Conservation (phyloP, 257 asterid species). For the Cinchona pubescens region DNA sequence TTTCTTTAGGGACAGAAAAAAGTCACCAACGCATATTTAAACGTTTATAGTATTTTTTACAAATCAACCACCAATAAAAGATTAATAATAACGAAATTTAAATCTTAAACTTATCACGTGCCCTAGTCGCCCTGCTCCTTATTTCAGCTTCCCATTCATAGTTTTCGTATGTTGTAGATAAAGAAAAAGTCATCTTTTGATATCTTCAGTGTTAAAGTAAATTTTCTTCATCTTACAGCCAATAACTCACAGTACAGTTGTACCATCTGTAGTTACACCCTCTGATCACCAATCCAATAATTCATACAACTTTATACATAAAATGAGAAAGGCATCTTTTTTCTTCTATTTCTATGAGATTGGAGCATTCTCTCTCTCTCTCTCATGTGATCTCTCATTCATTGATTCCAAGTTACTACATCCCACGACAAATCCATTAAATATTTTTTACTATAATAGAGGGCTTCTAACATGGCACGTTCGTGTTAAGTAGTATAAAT, state of each 20-base stretch:
- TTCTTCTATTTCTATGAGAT: background rate
- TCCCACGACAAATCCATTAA: slow-evolving; percentile 15
- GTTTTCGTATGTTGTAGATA: background rate
- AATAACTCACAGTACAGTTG: background rate
- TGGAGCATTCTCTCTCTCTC: slow-evolving; percentile 6
- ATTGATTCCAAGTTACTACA: slow-evolving; percentile 5
- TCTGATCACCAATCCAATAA: slow-evolving; percentile 28
- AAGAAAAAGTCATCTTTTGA: background rate
- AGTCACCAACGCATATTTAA: no score
- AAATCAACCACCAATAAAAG: no score
- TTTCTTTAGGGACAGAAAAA: no score
- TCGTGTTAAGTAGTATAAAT: slow-evolving; percentile 8
- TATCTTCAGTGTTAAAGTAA: background rate
- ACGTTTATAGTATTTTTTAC: no score
- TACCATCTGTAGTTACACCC: background rate
- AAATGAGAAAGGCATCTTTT: slow-evolving; percentile 7
- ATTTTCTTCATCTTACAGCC: slow-evolving; percentile 15
- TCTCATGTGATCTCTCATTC: slow-evolving; percentile 44
- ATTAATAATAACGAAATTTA: no score
- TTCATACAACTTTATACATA: slow-evolving; percentile 26
- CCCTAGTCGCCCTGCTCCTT: no score
- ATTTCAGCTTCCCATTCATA: background rate
- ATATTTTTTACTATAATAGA: slow-evolving; percentile 25
- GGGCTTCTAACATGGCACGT: slow-evolving; percentile 50
- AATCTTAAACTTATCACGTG: no score